Conservation (phyloP, 2,329 filamentous ascomycete genomes). For the Ophiostoma piceae region DNA sequence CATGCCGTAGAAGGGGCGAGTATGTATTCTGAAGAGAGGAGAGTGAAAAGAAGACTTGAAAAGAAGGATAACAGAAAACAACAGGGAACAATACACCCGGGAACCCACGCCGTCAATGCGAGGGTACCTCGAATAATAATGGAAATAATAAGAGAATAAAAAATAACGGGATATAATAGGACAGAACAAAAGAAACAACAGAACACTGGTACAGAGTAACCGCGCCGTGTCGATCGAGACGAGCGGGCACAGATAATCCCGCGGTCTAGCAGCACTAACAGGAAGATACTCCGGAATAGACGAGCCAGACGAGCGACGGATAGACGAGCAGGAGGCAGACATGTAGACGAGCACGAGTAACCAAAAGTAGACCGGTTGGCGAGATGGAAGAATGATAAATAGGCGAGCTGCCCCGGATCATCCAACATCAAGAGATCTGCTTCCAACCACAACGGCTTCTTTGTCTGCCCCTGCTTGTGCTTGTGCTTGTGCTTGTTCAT, state of each 20-base stretch:
- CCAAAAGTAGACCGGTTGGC: not conserved
- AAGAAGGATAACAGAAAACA: not conserved
- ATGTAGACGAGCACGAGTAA: not conserved
- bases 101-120: conserved; percentile 1
- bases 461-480: not conserved
- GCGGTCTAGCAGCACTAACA: not conserved
- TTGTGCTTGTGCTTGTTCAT: not conserved
- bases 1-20: too few relatives aligned
- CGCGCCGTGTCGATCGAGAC: not conserved
- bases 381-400: not conserved
- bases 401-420: not conserved
- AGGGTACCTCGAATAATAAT: not conserved
- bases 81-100: not conserved
- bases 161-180: not conserved
- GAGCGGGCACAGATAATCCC: not conserved
- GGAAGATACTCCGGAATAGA: not conserved
- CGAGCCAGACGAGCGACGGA: not conserved
- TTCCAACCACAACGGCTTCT: not conserved
- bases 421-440: not conserved
- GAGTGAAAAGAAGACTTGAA: not conserved
- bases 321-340: not conserved
- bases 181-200: not conserved
- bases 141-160: not conserved
- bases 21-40: not conserved
- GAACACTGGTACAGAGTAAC: not conserved